Evolutionary conservation across 2,329 filamentous ascomycete genomes (phyloP), one percentile per base, ranked within the genome.

Genomic region (Xylaria arbuscula): DNA sequence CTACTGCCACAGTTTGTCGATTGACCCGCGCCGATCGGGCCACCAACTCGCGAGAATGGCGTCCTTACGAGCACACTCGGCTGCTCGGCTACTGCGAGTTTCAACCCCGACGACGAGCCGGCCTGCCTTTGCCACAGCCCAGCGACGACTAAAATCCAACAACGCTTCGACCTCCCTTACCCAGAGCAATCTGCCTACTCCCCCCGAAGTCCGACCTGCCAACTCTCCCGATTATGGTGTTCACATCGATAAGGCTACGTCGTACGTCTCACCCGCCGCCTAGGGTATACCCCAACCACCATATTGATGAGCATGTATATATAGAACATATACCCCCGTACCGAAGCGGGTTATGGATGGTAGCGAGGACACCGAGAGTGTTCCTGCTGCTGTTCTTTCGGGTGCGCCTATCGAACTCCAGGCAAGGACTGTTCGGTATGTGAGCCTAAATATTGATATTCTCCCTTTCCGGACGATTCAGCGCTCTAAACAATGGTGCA

Each of bases 381-480:
- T 96, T 50, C 89, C 94, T 60, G 96, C 95, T 32, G 93, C 94
- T 68, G 88, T 96, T 34, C 86, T 98, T 38, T 98, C 96, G 3
- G 96, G 95, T 59, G 96, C 96, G 55, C 97, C 96, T 36, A 88
- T 94, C 65, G 97, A 99, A 80, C 88, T 99, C 19, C 94, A 99
- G 84, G 94, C 93, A 71, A 90, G 96, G 75, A 95, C 92, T 75
- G 97, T 98, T 76, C 92, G 95, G 94, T 98, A 90, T 71, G 87
- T 60, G 24, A 38, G 13, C 13, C 59, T 5, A 56, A 10, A 48
- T 51, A 22, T 19, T 1, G 40, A n/a, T 8, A 38, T 19, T 13
- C 28, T 5, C 38, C 13, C 62, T 22, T 19, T 36, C 22, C 19
- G 24, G 5, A 11, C 42, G 57, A 42, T 38, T 32, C 51, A 32